Percentiles rank a stretch among this genome's conserved stretches.
phyloP scores from a whole-genome alignment of 306 rosid genomes.

The barrel medic (Medicago truncatula) region MtrunA17r5.0-ANR NC_053045.1:2378001-2378500 shows the following conservation, averaged over 20 bases:
- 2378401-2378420: constrained; percentile 80
- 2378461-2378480: constrained; percentile 87
- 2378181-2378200: neutral
- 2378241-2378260: neutral
- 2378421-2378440: constrained; percentile 92
- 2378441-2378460: constrained; percentile 94
- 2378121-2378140: neutral
- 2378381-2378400: constrained; percentile 71
- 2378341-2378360: constrained; percentile 95
- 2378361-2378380: constrained; percentile 91
- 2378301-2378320: constrained; percentile 94
- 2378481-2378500: constrained; percentile 94
- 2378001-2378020: constrained; percentile 1
- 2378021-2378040: constrained; percentile 11
- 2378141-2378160: too few species aligned
- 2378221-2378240: neutral
- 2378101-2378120: too few species aligned
- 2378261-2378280: constrained; percentile 15
- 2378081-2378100: neutral
- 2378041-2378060: neutral
- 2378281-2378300: constrained; percentile 70
- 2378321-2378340: constrained; percentile 86
- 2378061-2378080: neutral
- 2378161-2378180: neutral
- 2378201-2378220: too few species aligned